phyloP scores from a whole-genome alignment of 148 eudicot genomes.

The Rhododendron mucronatum region DNA sequence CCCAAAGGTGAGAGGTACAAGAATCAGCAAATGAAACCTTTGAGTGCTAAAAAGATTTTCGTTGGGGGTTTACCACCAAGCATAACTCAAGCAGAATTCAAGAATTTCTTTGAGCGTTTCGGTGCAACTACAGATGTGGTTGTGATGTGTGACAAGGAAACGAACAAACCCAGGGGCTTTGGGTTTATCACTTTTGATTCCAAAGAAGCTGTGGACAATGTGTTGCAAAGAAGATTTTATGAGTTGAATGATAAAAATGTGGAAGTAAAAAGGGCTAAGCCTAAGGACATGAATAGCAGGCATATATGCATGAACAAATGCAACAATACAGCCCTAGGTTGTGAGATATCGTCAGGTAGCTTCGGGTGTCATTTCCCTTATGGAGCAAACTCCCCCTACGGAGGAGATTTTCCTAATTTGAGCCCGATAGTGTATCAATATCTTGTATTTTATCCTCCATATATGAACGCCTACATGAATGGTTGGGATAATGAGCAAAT shows the following conservation, averaged over 20 bases:
- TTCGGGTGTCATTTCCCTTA: neutral
- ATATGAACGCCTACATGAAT: neutral
- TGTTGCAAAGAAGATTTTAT: slow-evolving; percentile 3
- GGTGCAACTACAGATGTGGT: slow-evolving; percentile 7
- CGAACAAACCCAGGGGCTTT: slow-evolving; percentile 10
- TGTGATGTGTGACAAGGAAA: slow-evolving; percentile 10
- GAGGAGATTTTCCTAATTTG: neutral
- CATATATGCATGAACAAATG: neutral
- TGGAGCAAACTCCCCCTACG: too few species aligned
- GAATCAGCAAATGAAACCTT: neutral
- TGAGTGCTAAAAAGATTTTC: slow-evolving; percentile 6
- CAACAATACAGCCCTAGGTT: neutral
- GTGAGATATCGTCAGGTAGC: neutral
- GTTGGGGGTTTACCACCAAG: slow-evolving; percentile 16
- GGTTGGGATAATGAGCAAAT: neutral
- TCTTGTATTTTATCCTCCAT: neutral
- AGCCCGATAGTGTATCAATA: neutral
- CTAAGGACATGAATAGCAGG: neutral
- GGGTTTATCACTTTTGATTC: slow-evolving; percentile 19
- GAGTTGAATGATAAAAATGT: slow-evolving; percentile 4
- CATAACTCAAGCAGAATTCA: slow-evolving; percentile 10
- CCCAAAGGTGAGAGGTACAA: slow-evolving; percentile 1
- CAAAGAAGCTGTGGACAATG: slow-evolving; percentile 3
- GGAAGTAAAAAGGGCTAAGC: slow-evolving; percentile 13
- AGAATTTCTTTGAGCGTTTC: slow-evolving; percentile 4